Evolutionary conservation across 305 asterid species (phyloP), one percentile per base, ranked within the genome.

Genomic region (Fraxinus nigra): DNA sequence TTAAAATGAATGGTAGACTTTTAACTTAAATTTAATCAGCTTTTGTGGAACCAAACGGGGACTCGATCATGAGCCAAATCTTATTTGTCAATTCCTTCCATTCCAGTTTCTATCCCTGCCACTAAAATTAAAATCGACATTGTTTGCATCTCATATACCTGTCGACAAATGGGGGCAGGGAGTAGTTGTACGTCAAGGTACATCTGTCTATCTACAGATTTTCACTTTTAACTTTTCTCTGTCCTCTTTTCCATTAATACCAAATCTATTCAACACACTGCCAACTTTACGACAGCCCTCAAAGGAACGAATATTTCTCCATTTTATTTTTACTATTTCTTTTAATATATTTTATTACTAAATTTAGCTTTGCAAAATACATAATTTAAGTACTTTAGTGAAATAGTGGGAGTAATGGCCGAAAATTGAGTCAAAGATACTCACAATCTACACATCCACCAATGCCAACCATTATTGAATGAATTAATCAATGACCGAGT

Each of bases 401-500:
- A 43, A 43, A 38, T 9, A 38, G 48, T 38, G 46, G 63, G 8
- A 54, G n/a, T 43, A 51, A 4, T 28, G 33, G 48, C 18, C 2
- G 18, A 69, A 33, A 75, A 72, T 11, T 51, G 73, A 83, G 82
- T 85, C 86, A 84, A 83, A 86, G 79, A 82, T 77, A 79, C 81
- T 79, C 11, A 70, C 33, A 56, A 26, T 37, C 48, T 77, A 32
- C 85, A 43, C 85, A 54, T 43, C 34, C 72, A 75, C 82, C 85
- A 76, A 84, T 82, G 83, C 85, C 30, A 8, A n/a, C 67, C 7
- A 63, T 75, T 48, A 61, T 75, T 48, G 82, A 79, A 32, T 78
- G 83, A 75, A 81, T 37, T 1, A 63, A 63, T 18, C 80, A 78
- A 63, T 80, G 75, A 63, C 72, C 51, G 82, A 86, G 81, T 77